Evolutionary conservation across 768 basidiomycete species (phyloP), one percentile per base, ranked within the genome.

Genomic region (Russula ochroleuca): DNA sequence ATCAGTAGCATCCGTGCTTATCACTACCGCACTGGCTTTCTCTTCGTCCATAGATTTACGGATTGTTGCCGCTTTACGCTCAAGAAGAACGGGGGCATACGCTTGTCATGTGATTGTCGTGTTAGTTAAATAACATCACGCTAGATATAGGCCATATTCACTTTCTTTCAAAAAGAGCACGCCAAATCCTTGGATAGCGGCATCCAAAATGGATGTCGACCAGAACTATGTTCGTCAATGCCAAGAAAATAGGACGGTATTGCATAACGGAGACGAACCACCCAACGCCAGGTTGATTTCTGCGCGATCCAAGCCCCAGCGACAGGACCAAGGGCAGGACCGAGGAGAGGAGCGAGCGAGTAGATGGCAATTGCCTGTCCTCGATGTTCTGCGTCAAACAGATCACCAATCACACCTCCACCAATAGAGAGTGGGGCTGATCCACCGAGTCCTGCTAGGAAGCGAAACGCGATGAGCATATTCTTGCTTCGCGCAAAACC

Each of bases 371-470:
- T 78, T 0, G 88, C 86, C 69, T 79, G 76, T 2, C 88, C 88
- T 70, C 88, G 81, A 64, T 90, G 79, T 69, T 88, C 85, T 0
- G 83, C 64, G 15, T 65, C 70, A 81, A 85, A 89, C 19, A 81
- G 76, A 70, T 90, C 88, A n/a, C 48, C 48, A 8, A 49, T 49
- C 23, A 49, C 48, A 28, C 85, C 90, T 23, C 87, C 90, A 40
- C 88, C 90, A 50, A 72, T 78, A 5, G 83, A 73, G 1, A 88
- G 74, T 5, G 88, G 86, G 0, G 88, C 88, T 58, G 86, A 85
- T 0, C 88, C 90, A 31, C 89, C 90, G 1, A 91, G 62, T 2
- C 89, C 88, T 1, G 87, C 75, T 2, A 90, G 73, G 66, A 91
- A 83, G 21, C 88, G 81, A 68, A 90, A 90, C 0, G 77, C 84